Percentiles rank a stretch among this genome's conserved stretches.
These are phyloP conservation scores for Rickenella mellea DNA, from an alignment of 768 basidiomycete genomes.

Conservation along the genomic window DNA sequence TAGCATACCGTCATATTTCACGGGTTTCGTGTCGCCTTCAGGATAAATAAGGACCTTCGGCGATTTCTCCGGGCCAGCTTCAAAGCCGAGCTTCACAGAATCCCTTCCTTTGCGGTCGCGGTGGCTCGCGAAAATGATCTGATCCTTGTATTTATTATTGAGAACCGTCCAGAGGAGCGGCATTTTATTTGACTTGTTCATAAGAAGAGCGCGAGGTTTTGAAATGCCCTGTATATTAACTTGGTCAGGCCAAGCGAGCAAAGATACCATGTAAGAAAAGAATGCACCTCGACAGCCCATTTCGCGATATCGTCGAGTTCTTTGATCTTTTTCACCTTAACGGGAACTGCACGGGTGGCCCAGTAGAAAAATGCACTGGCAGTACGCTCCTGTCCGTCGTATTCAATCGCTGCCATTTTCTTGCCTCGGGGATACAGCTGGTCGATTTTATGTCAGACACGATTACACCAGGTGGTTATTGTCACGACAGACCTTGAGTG, in stretches of 20 bases:
- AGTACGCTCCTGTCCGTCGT: conserved; percentile 61
- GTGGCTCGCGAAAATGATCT: conserved; percentile 53
- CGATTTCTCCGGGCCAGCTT: conserved; percentile 39
- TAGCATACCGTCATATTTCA: conserved; percentile 58
- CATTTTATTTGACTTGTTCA: conserved; percentile 67
- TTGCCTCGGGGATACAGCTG: conserved; percentile 75
- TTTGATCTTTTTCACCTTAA: conserved; percentile 53
- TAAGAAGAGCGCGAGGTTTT: conserved; percentile 50
- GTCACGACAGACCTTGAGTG: conserved; percentile 56
- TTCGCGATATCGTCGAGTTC: conserved; percentile 44
- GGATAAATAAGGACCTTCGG: conserved; percentile 68
- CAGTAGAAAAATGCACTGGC: conserved; percentile 67
- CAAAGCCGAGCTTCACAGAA: conserved; percentile 48
- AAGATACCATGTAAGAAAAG: not conserved
- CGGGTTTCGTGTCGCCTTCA: conserved; percentile 41
- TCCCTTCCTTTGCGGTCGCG: conserved; percentile 58
- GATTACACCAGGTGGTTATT: not conserved
- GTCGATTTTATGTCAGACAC: not conserved
- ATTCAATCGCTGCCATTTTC: conserved; percentile 50
- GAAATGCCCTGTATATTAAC: not conserved
- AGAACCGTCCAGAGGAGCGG: conserved; percentile 78
- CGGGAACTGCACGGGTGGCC: conserved; percentile 66
- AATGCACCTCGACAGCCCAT: conserved; percentile 59
- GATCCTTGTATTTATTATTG: conserved; percentile 57
- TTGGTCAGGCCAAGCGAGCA: not conserved